A percentile compares a stretch with the other conserved stretches of the same genome.
Evolutionary conservation across 2,329 filamentous ascomycete species (phyloP).

Genomic region (Fusarium sacchari): DNA sequence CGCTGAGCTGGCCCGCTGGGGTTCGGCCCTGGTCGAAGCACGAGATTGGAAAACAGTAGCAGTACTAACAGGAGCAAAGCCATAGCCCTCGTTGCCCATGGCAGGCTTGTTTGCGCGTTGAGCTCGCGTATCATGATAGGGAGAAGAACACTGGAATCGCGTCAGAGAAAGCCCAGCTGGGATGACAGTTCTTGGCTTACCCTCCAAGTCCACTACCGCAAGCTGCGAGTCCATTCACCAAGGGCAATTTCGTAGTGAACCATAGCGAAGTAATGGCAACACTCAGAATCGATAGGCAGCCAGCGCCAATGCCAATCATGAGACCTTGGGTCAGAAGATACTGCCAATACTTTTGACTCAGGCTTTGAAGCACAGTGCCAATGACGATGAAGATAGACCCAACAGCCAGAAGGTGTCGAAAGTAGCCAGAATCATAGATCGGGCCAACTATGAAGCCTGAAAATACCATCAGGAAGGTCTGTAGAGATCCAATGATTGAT

Average conservation of each 20-base stretch:
- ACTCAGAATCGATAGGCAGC: constrained; percentile 81
- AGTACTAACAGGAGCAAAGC: constrained; percentile 24
- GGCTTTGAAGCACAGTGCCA: constrained; percentile 33
- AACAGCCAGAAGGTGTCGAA: constrained; percentile 15
- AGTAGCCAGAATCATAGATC: constrained; percentile 36
- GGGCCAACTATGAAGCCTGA: constrained; percentile 37
- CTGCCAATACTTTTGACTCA: constrained; percentile 71
- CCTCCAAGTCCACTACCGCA: constrained; percentile 76
- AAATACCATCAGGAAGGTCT: constrained; percentile 40
- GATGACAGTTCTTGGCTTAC: neutral
- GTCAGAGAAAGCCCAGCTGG: fast-evolving
- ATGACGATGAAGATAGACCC: constrained; percentile 33
- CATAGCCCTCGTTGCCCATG: constrained; percentile 25
- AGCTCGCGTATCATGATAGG: constrained; percentile 37
- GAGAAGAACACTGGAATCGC: constrained; percentile 13
- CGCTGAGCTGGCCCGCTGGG: neutral
- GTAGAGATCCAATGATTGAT: constrained; percentile 34
- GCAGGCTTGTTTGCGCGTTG: neutral
- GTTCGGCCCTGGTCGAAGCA: constrained; percentile 1
- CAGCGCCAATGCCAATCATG: constrained; percentile 74
- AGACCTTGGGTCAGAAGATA: constrained; percentile 82
- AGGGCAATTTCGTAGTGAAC: constrained; percentile 75
- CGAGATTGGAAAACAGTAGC: constrained; percentile 9
- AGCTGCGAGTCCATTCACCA: constrained; percentile 81
- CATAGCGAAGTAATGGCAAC: constrained; percentile 80